Percentiles rank a stretch among this genome's conserved stretches.
These are phyloP conservation scores for Brettanomyces nanus DNA, from an alignment of 805 yeast species.

Conservation along the genomic window DNA sequence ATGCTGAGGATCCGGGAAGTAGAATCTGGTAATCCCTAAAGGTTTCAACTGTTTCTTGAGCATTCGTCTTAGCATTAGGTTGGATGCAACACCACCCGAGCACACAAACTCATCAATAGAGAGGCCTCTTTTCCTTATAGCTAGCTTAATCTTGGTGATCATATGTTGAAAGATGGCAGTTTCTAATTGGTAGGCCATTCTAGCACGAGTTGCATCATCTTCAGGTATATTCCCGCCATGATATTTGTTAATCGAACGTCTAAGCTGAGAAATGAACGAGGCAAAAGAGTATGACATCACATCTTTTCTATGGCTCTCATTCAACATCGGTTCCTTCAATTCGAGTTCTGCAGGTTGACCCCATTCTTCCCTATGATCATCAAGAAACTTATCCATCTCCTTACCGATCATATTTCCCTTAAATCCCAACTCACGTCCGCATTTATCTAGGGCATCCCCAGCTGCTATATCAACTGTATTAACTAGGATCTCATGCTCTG, in stretches of 20 bases:
- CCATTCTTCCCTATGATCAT: constrained; percentile 25
- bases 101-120: constrained; percentile 52
- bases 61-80: constrained; percentile 43
- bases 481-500: constrained; percentile 63
- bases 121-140: constrained; percentile 33
- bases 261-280: constrained; percentile 38
- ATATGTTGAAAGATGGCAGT: constrained; percentile 65
- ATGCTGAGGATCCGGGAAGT: constrained; percentile 60
- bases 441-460: constrained; percentile 90
- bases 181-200: constrained; percentile 55
- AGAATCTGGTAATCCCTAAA: constrained; percentile 30
- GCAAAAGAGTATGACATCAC: constrained; percentile 65
- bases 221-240: constrained; percentile 11
- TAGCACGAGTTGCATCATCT: constrained; percentile 25
- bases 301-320: constrained; percentile 37
- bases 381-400: constrained; percentile 58
- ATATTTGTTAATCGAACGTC: constrained; percentile 20
- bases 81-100: constrained; percentile 95
- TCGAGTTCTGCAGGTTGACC: constrained; percentile 20
- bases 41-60: constrained; percentile 30
- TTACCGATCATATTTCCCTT: constrained; percentile 80
- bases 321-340: constrained; percentile 43
- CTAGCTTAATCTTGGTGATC: constrained; percentile 49
- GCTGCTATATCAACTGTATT: constrained; percentile 83
- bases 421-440: constrained; percentile 79